Conservation (phyloP, 2,329 filamentous ascomycete species). For the Colletotrichum falcatum region DNA sequence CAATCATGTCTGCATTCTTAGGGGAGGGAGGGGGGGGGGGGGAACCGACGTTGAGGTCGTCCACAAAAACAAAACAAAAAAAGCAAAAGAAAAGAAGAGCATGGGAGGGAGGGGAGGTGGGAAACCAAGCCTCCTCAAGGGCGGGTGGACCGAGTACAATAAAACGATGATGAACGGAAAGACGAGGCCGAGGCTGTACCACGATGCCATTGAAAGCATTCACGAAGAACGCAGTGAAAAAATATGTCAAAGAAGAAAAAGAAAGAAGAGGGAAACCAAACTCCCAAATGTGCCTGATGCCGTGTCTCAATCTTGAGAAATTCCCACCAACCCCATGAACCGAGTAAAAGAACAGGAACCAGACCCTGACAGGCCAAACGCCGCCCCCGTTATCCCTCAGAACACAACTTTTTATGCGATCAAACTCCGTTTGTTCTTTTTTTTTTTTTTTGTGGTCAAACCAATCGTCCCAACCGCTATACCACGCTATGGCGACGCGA, state of each 20-base stretch:
- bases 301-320: conserved; percentile 17
- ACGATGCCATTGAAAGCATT: conserved; percentile 9
- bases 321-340: not conserved
- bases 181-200: not conserved
- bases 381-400: conserved; percentile 23
- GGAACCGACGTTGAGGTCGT: not conserved
- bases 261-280: not conserved
- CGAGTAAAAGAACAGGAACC: not conserved
- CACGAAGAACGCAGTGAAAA: not conserved
- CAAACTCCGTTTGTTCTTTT: conserved; percentile 23
- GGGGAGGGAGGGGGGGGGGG: conserved; percentile 3
- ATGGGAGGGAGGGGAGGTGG: too few species aligned
- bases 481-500: not conserved
- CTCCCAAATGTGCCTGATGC: conserved; percentile 11
- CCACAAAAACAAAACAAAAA: not conserved
- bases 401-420: conserved; percentile 35
- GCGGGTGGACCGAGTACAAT: not conserved
- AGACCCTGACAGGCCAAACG: conserved; percentile 16
- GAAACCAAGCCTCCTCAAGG: not conserved
- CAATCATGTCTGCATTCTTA: conserved; percentile 34
- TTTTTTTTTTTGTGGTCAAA: not conserved
- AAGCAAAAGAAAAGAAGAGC: not conserved
- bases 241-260: not conserved
- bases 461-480: not conserved
- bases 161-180: not conserved